phyloP scores from a whole-genome alignment of 208 protist species.

The Trypanosoma rangeli region DNA sequence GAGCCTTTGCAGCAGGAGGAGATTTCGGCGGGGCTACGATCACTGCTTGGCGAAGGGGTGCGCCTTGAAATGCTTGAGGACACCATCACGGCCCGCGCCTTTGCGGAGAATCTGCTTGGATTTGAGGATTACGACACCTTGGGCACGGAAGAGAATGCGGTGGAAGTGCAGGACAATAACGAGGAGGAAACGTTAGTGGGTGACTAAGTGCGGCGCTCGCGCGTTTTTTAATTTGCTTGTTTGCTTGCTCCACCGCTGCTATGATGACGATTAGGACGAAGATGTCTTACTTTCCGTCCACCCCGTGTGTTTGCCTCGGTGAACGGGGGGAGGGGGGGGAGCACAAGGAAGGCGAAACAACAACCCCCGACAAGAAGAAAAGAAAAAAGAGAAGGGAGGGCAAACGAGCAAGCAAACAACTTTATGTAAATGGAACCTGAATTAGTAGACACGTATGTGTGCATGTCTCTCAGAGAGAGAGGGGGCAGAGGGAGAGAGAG shows the following conservation, averaged over 20 bases:
- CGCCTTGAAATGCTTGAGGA: conserved; percentile 87
- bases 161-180: conserved; percentile 15
- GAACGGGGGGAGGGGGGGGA: too few species aligned
- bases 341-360: background rate
- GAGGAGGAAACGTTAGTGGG: conserved; percentile 6
- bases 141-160: conserved; percentile 7
- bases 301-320: too few species aligned
- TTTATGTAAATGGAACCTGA: conserved; percentile 24
- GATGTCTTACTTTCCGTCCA: too few species aligned
- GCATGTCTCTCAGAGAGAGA: background rate
- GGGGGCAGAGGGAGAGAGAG: too few species aligned
- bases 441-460: background rate
- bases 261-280: too few species aligned
- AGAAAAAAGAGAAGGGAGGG: background rate
- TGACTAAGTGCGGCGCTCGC: background rate
- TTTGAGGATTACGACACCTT: conserved; percentile 87
- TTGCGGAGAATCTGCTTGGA: conserved; percentile 88
- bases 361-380: background rate
- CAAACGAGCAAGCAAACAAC: conserved; percentile 28
- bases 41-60: conserved; percentile 87
- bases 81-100: conserved; percentile 80
- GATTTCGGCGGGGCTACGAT: conserved; percentile 72
- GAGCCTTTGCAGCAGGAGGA: conserved; percentile 78
- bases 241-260: too few species aligned
- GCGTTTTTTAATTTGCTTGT: background rate